Evolutionary conservation across 257 asterid species (phyloP).

Genomic region (Solanum pennellii): DNA sequence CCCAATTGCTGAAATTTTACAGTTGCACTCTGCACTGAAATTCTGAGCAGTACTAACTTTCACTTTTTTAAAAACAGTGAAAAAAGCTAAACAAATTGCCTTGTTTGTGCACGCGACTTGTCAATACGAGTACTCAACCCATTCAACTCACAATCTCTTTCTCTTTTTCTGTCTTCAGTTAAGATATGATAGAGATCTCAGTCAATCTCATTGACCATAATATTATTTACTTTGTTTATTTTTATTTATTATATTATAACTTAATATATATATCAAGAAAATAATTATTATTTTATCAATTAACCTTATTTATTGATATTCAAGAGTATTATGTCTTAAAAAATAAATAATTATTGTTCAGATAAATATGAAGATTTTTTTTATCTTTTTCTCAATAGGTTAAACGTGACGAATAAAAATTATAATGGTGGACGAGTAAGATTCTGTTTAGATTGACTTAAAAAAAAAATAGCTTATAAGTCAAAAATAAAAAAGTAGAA

Average conservation of each 20-base stretch:
- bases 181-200: background rate
- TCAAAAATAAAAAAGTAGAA: too few relatives aligned
- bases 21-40: background rate
- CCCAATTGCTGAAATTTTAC: background rate
- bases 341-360: too few relatives aligned
- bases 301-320: too few relatives aligned
- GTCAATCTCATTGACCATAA: background rate
- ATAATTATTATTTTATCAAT: too few relatives aligned
- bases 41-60: background rate
- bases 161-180: background rate
- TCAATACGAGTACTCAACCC: background rate
- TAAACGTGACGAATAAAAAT: too few relatives aligned
- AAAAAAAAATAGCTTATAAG: too few relatives aligned
- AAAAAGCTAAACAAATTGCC: background rate
- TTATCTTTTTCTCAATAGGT: too few relatives aligned
- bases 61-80: background rate
- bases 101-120: background rate
- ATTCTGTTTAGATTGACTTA: too few relatives aligned
- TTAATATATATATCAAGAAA: too few relatives aligned
- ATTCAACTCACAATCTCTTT: background rate
- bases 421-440: background rate
- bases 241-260: too few relatives aligned
- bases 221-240: background rate
- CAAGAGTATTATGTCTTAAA: too few relatives aligned
- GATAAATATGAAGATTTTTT: too few relatives aligned